Conservation (phyloP, 768 basidiomycete species). For the Trametes cinnabarina region DNA sequence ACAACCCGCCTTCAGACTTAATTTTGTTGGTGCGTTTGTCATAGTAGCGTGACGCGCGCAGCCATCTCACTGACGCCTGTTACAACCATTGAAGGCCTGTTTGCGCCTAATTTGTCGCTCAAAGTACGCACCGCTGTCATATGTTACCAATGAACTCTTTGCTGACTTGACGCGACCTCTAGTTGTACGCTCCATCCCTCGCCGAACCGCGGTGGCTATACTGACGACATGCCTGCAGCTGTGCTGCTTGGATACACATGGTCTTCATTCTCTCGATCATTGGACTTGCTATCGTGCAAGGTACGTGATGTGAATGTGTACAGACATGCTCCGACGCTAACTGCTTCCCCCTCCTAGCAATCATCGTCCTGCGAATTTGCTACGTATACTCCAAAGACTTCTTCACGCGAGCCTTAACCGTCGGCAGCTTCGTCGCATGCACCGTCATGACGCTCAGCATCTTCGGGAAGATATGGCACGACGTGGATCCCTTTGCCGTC, state of each 20-base stretch:
- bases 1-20: neutral
- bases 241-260: slow-evolving; percentile 2
- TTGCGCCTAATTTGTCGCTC: slow-evolving; percentile 2
- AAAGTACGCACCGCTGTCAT: neutral
- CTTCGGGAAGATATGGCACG: slow-evolving; percentile 9
- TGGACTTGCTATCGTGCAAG: slow-evolving; percentile 14
- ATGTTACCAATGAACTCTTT: neutral
- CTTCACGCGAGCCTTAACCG: slow-evolving; percentile 7
- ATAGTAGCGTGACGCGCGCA: neutral
- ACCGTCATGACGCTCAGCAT: slow-evolving; percentile 1
- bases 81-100: neutral
- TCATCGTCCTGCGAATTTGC: slow-evolving; percentile 25
- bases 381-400: slow-evolving; percentile 18
- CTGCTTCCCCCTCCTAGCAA: neutral
- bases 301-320: neutral
- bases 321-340: neutral
- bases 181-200: neutral
- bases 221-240: neutral
- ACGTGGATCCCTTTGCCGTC: slow-evolving; percentile 5
- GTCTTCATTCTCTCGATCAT: slow-evolving; percentile 12
- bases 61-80: neutral
- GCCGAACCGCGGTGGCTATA: neutral
- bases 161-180: neutral
- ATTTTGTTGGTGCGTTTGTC: neutral
- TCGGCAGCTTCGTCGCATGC: slow-evolving; percentile 13